These are phyloP conservation scores for Smittium culicis DNA, from an alignment of 371 early-diverging fungal species.

Conservation along the genomic window DNA sequence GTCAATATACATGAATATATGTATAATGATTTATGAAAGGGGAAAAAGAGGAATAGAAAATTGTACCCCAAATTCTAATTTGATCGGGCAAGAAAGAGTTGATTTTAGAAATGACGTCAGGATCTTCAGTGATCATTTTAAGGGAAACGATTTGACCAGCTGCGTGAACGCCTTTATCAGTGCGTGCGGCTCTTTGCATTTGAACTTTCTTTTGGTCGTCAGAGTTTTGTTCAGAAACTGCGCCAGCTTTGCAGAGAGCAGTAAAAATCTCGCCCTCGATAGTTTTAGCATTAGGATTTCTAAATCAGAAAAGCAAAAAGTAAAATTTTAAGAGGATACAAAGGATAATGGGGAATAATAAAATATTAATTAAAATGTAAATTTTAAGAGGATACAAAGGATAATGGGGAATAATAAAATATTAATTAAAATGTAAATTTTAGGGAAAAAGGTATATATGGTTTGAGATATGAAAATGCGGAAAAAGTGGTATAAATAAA, in stretches of 20 bases:
- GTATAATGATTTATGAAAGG: too few relatives aligned
- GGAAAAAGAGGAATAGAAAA: slow-evolving; percentile 6
- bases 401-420: background rate
- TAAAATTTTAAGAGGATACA: too few relatives aligned
- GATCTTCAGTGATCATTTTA: slow-evolving; percentile 72
- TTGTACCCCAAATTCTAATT: slow-evolving; percentile 70
- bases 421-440: background rate
- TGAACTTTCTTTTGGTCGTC: slow-evolving; percentile 61
- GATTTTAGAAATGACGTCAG: slow-evolving; percentile 52
- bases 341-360: background rate
- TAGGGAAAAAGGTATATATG: background rate
- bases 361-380: background rate
- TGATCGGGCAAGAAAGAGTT: slow-evolving; percentile 61
- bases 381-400: too few relatives aligned
- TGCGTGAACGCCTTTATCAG: slow-evolving; percentile 99
- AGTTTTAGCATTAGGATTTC: slow-evolving; percentile 49
- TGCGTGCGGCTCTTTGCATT: slow-evolving; percentile 77
- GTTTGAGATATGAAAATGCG: background rate
- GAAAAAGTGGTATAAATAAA: background rate
- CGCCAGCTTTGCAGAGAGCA: slow-evolving; percentile 56
- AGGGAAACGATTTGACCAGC: slow-evolving; percentile 85
- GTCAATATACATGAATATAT: too few relatives aligned
- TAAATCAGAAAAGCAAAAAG: background rate
- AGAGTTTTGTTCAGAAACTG: slow-evolving; percentile 60
- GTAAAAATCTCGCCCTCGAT: slow-evolving; percentile 71